These are phyloP conservation scores for Pseudoneurospora amorphoporcata DNA, from an alignment of 495 filamentous ascomycete genomes.

Conservation along the genomic window DNA sequence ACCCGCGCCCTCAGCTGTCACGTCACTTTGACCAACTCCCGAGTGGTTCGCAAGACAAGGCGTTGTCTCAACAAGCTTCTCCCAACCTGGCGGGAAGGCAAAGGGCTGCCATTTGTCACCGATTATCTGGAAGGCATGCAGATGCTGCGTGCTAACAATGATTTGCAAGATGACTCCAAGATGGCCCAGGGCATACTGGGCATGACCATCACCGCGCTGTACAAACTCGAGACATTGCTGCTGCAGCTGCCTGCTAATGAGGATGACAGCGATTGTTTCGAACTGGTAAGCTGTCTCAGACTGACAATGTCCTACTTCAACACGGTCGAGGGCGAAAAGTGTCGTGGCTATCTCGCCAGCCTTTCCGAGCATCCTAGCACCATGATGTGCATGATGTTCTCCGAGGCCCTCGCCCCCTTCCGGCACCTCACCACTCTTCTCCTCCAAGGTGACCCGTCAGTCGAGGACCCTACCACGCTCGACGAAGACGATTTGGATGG, in stretches of 20 bases:
- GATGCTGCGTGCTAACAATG: not conserved
- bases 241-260: slow-evolving; percentile 21
- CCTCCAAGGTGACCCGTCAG: slow-evolving; percentile 12
- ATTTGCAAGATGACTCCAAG: slow-evolving; percentile 5
- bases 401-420: not conserved
- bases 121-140: not conserved
- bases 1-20: slow-evolving; percentile 22
- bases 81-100: slow-evolving; percentile 1
- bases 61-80: slow-evolving; percentile 5
- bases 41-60: slow-evolving; percentile 15
- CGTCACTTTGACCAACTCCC: slow-evolving; percentile 16
- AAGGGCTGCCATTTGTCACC: not conserved
- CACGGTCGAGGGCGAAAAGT: not conserved
- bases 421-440: slow-evolving; percentile 5
- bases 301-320: slow-evolving; percentile 3
- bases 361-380: not conserved
- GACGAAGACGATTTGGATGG: slow-evolving; percentile 12
- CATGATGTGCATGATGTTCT: no score
- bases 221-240: slow-evolving; percentile 16
- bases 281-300: slow-evolving; percentile 1
- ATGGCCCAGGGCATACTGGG: slow-evolving; percentile 15
- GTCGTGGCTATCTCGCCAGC: not conserved
- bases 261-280: slow-evolving; percentile 14
- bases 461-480: slow-evolving; percentile 11
- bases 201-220: slow-evolving; percentile 13